Percentiles rank a stretch among this genome's conserved stretches.
These are phyloP conservation scores for Drechslerella coelobrocha DNA, from an alignment of 2,329 filamentous ascomycete species.

Conservation along the genomic window DNA sequence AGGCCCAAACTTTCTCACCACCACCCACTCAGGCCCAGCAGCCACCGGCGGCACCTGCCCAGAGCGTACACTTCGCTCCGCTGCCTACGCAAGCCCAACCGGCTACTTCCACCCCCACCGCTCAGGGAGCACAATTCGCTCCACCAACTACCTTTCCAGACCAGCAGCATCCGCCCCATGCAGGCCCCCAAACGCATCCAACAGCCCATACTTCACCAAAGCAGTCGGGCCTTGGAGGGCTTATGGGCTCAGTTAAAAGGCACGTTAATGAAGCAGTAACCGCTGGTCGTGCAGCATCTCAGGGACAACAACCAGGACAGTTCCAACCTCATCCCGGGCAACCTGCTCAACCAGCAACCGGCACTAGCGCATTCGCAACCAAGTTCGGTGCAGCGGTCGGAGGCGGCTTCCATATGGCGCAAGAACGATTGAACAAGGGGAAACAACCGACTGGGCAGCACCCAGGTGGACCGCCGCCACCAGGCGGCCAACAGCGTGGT, in stretches of 20 bases:
- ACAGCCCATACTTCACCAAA: slow-evolving; percentile 25
- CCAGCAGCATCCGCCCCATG: slow-evolving; percentile 13
- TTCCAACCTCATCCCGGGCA: not conserved
- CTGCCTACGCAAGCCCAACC: slow-evolving; percentile 17
- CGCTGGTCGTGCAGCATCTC: slow-evolving; percentile 36
- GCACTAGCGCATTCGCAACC: slow-evolving; percentile 31
- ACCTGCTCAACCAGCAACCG: not conserved
- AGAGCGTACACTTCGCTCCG: slow-evolving; percentile 14
- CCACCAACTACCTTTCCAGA: slow-evolving; percentile 17
- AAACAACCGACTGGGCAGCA: slow-evolving; percentile 11
- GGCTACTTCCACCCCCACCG: slow-evolving; percentile 12
- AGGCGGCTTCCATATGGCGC: slow-evolving; percentile 40
- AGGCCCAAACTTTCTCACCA: slow-evolving; percentile 16
- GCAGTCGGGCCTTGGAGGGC: slow-evolving; percentile 27
- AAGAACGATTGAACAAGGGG: slow-evolving; percentile 29
- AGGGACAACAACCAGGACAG: not conserved
- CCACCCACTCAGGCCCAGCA: slow-evolving; percentile 16
- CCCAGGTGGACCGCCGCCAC: slow-evolving; percentile 1
- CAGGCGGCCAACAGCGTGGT: slow-evolving; percentile 20
- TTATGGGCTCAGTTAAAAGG: slow-evolving; percentile 35
- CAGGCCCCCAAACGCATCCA: slow-evolving; percentile 6
- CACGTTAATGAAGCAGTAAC: slow-evolving; percentile 38
- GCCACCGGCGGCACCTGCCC: not conserved
- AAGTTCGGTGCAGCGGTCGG: slow-evolving; percentile 41
- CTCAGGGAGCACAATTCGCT: slow-evolving; percentile 4